Percentiles rank a stretch among this genome's conserved stretches.
Conservation (phyloP, 768 basidiomycete genomes). For the Flagelloscypha sp. region DNA sequence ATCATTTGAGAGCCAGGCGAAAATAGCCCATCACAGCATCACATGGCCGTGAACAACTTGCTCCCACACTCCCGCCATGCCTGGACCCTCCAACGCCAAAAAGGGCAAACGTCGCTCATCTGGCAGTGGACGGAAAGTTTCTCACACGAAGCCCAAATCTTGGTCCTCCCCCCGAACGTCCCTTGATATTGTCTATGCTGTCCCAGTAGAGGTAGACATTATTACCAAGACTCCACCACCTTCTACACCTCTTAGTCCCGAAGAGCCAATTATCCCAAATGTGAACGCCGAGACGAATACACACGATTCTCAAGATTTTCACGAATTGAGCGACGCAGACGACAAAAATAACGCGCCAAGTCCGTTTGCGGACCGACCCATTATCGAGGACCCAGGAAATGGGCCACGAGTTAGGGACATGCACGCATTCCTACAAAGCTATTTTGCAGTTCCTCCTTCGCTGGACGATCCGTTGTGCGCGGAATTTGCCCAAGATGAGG, state of each 20-base stretch:
- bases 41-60: too few species aligned
- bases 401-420: constrained; percentile 67
- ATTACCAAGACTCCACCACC: not conserved
- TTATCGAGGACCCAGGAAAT: constrained; percentile 71
- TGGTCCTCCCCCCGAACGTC: too few species aligned
- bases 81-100: constrained; percentile 36
- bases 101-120: constrained; percentile 9
- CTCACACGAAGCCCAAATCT: too few species aligned
- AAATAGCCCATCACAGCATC: too few species aligned
- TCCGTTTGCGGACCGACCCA: too few species aligned
- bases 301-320: not conserved
- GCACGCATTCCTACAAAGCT: constrained; percentile 52
- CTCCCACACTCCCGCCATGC: constrained; percentile 24
- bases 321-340: constrained; percentile 12
- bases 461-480: constrained; percentile 60
- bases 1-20: too few species aligned
- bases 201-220: constrained; percentile 1
- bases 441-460: constrained; percentile 59
- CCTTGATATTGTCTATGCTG: constrained; percentile 5
- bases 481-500: constrained; percentile 70
- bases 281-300: not conserved
- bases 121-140: constrained; percentile 2
- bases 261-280: too few species aligned
- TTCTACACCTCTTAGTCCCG: constrained; percentile 14
- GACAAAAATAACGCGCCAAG: constrained; percentile 14